Conservation (phyloP, 2,329 filamentous ascomycete species). For the Passalora sequoiae region DNA sequence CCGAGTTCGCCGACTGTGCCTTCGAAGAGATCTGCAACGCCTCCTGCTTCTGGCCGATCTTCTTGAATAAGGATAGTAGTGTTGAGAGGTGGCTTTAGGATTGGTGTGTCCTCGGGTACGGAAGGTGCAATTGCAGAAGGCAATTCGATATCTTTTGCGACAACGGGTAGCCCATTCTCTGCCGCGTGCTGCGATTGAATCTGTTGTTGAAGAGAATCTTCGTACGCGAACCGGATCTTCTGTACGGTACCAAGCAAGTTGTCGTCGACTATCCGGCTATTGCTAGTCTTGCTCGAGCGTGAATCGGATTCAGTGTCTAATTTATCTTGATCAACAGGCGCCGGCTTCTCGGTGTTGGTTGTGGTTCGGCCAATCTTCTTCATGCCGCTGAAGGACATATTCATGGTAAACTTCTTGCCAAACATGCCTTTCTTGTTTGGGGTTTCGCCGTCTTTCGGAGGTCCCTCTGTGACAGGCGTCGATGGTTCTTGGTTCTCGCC, state of each 20-base stretch:
- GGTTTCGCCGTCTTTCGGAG: constrained; percentile 47
- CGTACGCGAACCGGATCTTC: constrained; percentile 67
- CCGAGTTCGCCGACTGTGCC: constrained; percentile 77
- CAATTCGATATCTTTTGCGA: constrained; percentile 39
- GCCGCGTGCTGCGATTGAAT: constrained; percentile 27
- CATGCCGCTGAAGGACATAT: constrained; percentile 60
- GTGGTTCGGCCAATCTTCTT: constrained; percentile 75
- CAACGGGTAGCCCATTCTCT: constrained; percentile 32
- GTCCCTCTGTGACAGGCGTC: constrained; percentile 45
- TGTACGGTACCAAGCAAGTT: constrained; percentile 68
- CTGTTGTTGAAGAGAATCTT: constrained; percentile 57
- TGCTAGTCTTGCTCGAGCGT: constrained; percentile 50
- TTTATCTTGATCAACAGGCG: constrained; percentile 67
- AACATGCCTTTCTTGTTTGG: constrained; percentile 55
- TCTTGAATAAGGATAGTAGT: constrained; percentile 62
- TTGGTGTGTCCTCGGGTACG: constrained; percentile 67
- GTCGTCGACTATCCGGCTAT: constrained; percentile 70
- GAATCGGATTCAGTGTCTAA: constrained; percentile 52
- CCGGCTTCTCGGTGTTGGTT: constrained; percentile 66
- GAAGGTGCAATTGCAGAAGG: constrained; percentile 64
- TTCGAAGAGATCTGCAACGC: constrained; percentile 79
- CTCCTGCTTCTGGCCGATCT: constrained; percentile 57
- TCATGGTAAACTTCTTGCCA: constrained; percentile 77
- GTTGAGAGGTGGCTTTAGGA: constrained; percentile 64
- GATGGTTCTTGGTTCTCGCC: constrained; percentile 33